phyloP scores from a whole-genome alignment of 2,329 filamentous ascomycete species.

The Cladophialophora chaetospira region DNA sequence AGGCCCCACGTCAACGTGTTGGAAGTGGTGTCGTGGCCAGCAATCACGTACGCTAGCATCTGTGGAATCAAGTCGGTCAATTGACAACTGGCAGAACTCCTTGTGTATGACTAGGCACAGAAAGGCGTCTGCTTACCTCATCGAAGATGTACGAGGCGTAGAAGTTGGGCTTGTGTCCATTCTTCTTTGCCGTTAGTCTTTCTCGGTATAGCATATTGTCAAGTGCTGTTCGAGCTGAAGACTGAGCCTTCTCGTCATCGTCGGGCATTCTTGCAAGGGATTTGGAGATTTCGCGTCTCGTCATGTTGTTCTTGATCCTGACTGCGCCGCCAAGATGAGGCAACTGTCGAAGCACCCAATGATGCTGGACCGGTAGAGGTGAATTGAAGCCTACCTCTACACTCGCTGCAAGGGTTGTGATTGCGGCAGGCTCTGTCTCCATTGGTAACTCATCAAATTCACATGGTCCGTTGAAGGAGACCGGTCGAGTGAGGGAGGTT shows the following conservation, averaged over 20 bases:
- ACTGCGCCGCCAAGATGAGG: not conserved
- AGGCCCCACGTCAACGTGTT: not conserved
- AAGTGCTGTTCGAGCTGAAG: not conserved
- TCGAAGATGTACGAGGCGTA: not conserved
- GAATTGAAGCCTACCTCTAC: not conserved
- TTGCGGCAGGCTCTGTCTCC: not conserved
- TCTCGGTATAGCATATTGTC: not conserved
- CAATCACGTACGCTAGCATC: not conserved
- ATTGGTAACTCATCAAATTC: not conserved
- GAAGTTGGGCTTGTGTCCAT: not conserved
- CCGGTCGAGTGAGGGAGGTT: too few relatives aligned
- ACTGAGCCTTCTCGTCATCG: not conserved
- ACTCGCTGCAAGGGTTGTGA: not conserved
- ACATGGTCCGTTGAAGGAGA: not conserved
- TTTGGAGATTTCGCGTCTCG: not conserved
- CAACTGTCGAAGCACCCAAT: not conserved
- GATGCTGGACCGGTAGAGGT: not conserved
- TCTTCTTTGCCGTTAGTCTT: not conserved
- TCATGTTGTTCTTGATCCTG: constrained; percentile 1
- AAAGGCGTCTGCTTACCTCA: too few relatives aligned
- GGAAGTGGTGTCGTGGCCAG: not conserved
- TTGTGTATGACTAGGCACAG: too few relatives aligned
- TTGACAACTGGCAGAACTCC: too few relatives aligned
- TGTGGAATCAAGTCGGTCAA: too few relatives aligned
- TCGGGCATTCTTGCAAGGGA: not conserved